phyloP scores from a whole-genome alignment of 257 asterid species.

The Przewalskia tangutica region DNA sequence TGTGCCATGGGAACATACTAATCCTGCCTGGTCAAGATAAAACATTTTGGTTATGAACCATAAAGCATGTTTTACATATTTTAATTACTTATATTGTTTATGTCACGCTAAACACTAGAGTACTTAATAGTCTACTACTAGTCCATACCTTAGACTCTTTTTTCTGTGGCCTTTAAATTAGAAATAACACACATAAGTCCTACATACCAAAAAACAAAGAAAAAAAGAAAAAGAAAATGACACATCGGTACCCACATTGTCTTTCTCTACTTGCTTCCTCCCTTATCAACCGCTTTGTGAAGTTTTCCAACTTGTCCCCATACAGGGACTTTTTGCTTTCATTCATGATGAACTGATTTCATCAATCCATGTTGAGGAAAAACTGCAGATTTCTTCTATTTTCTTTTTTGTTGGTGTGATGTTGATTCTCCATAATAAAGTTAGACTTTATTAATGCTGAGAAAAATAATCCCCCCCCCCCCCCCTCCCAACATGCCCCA shows the following conservation, averaged over 20 bases:
- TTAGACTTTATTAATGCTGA: neutral
- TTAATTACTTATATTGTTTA: neutral
- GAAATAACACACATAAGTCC: neutral
- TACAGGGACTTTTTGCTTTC: neutral
- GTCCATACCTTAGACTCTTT: neutral
- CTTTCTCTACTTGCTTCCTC: neutral
- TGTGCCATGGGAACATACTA: neutral
- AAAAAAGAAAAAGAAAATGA: neutral
- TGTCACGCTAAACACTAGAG: neutral
- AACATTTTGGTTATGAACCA: neutral
- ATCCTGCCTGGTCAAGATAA: neutral
- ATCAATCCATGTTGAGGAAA: neutral
- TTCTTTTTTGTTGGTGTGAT: neutral
- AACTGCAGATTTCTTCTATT: neutral
- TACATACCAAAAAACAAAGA: neutral
- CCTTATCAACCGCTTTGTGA: neutral
- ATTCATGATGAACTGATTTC: neutral
- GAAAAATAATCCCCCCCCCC: neutral
- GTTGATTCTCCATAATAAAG: neutral
- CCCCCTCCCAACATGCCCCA: neutral
- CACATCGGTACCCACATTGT: neutral
- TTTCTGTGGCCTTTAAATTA: neutral
- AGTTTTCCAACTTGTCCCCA: neutral
- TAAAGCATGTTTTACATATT: neutral
- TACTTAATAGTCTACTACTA: neutral